Evolutionary conservation across 2,329 filamentous ascomycete genomes (phyloP).

Genomic region (Diaporthe vaccinii): DNA sequence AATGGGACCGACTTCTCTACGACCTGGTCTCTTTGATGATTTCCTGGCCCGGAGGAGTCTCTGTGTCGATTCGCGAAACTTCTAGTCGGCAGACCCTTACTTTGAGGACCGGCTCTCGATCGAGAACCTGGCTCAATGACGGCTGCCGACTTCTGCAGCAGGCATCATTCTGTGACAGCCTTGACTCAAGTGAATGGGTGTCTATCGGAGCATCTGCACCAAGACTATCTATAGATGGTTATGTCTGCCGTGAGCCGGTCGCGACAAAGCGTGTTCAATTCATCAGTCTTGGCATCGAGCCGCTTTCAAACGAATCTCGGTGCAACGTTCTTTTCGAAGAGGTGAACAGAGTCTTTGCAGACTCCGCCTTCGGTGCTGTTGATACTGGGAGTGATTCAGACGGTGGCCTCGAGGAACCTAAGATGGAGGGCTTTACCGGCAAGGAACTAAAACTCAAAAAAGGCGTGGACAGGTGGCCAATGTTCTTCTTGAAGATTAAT

Average conservation of each 20-base stretch:
- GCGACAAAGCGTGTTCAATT: slow-evolving; percentile 84
- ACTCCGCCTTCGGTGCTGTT: slow-evolving; percentile 80
- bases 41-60: slow-evolving; percentile 71
- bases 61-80: slow-evolving; percentile 71
- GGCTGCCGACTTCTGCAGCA: slow-evolving; percentile 70
- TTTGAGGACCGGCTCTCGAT: slow-evolving; percentile 45
- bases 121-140: slow-evolving; percentile 25
- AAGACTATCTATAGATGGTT: slow-evolving; percentile 74
- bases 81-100: slow-evolving; percentile 53
- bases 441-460: slow-evolving; percentile 71
- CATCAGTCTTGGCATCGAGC: slow-evolving; percentile 81
- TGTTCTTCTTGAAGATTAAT: slow-evolving; percentile 84
- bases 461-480: slow-evolving; percentile 85
- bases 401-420: slow-evolving; percentile 51
- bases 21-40: slow-evolving; percentile 76
- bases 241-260: slow-evolving; percentile 78
- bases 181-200: slow-evolving; percentile 74
- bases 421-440: slow-evolving; percentile 61
- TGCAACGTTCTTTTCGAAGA: slow-evolving; percentile 80
- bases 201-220: slow-evolving; percentile 75
- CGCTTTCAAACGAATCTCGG: slow-evolving; percentile 68
- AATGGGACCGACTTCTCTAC: slow-evolving; percentile 75
- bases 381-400: slow-evolving; percentile 61
- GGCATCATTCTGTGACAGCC: slow-evolving; percentile 70
- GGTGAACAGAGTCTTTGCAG: slow-evolving; percentile 81